These are phyloP conservation scores for Sphagnum magellanicum DNA, from an alignment of 228 moss, liverwort and hornwort genomes.

Conservation along the genomic window DNA sequence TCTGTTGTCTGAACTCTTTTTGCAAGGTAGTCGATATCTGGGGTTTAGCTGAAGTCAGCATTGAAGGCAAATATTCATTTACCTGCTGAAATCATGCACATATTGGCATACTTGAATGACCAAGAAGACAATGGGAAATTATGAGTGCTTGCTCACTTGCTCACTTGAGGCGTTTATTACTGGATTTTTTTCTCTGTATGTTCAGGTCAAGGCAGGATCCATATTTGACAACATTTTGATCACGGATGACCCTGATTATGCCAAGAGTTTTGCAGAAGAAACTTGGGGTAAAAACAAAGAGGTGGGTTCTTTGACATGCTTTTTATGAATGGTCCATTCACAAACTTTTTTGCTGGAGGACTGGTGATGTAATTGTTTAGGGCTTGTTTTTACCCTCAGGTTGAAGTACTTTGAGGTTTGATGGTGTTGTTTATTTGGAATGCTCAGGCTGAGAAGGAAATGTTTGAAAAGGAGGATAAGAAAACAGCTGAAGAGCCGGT, in stretches of 20 bases:
- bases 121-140: too few species aligned
- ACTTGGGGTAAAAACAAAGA: constrained; percentile 77
- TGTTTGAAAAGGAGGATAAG: constrained; percentile 63
- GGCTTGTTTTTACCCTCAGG: not conserved
- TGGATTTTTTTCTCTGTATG: too few species aligned
- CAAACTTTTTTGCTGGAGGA: not conserved
- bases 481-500: constrained; percentile 61
- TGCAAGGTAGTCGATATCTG: too few species aligned
- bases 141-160: too few species aligned
- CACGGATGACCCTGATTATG: constrained; percentile 80
- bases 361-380: not conserved
- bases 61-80: too few species aligned
- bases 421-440: not conserved
- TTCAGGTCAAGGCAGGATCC: constrained; percentile 84
- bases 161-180: too few species aligned
- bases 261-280: constrained; percentile 68
- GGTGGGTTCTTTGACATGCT: constrained; percentile 21
- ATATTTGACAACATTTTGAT: constrained; percentile 85
- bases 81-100: too few species aligned
- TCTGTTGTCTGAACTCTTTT: too few species aligned
- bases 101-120: too few species aligned
- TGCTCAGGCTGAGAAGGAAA: constrained; percentile 58
- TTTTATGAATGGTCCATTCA: not conserved
- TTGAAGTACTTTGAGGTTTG: not conserved
- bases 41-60: too few species aligned